Evolutionary conservation across 805 yeast species (phyloP).

Genomic region (Hanseniaspora lachancei): DNA sequence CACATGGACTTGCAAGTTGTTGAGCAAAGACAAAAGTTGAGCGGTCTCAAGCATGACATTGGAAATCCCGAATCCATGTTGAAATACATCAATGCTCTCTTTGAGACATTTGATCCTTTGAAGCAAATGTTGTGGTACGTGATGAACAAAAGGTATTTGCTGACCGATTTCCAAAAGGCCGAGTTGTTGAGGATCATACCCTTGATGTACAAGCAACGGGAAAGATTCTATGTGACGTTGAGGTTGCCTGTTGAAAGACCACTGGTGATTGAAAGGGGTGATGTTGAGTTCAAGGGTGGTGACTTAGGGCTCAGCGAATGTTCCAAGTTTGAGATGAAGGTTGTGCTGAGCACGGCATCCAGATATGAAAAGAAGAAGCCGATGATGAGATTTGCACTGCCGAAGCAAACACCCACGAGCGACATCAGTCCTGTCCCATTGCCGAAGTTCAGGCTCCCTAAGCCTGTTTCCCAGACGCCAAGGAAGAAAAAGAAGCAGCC

Average conservation of each 20-base stretch:
- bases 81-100: conserved; percentile 19
- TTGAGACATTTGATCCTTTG: conserved; percentile 40
- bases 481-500: background rate
- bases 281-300: conserved; percentile 31
- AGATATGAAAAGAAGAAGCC: conserved; percentile 9
- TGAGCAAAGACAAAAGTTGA: conserved; percentile 18
- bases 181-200: conserved; percentile 50
- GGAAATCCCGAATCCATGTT: conserved; percentile 21
- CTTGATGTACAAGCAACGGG: conserved; percentile 49
- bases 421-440: background rate
- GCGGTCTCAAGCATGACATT: conserved; percentile 14
- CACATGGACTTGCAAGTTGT: conserved; percentile 17
- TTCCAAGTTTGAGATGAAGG: conserved; percentile 1
- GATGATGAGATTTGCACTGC: conserved; percentile 1
- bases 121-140: conserved; percentile 53
- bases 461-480: background rate
- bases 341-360: background rate
- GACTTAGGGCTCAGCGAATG: conserved; percentile 28
- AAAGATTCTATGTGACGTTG: conserved; percentile 48
- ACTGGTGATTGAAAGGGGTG: conserved; percentile 42
- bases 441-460: background rate
- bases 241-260: conserved; percentile 57
- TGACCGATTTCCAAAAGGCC: conserved; percentile 48
- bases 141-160: conserved; percentile 42
- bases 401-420: background rate